A percentile compares a stretch with the other conserved stretches of the same genome.
Evolutionary conservation across 1,139 yeast species (phyloP).

Genomic region (Candida sp.): DNA sequence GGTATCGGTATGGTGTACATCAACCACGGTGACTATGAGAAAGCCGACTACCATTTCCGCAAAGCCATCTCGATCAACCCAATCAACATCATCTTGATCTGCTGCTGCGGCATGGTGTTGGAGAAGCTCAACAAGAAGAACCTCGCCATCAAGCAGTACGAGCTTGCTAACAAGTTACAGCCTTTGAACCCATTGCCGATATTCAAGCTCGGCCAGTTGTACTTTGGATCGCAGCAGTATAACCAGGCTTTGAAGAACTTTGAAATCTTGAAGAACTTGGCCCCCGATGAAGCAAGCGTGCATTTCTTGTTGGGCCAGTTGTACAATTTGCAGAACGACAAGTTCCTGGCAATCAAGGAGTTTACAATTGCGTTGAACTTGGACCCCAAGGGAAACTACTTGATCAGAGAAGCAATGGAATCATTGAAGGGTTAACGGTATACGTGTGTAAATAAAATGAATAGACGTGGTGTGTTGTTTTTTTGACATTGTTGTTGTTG

Average conservation of each 20-base stretch:
- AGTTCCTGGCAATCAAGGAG: slow-evolving; percentile 80
- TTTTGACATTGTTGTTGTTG: neutral
- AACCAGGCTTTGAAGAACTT: slow-evolving; percentile 76
- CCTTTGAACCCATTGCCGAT: slow-evolving; percentile 88
- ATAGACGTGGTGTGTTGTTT: neutral
- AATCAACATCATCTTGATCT: slow-evolving; percentile 83
- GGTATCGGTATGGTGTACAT: slow-evolving; percentile 96
- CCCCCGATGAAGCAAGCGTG: slow-evolving; percentile 95
- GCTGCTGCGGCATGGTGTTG: slow-evolving; percentile 94
- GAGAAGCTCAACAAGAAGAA: slow-evolving; percentile 75
- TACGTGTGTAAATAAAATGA: neutral
- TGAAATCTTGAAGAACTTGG: slow-evolving; percentile 70
- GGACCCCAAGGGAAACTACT: slow-evolving; percentile 93
- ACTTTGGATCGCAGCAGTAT: slow-evolving; percentile 73
- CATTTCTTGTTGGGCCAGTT: slow-evolving; percentile 90
- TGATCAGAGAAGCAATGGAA: slow-evolving; percentile 86
- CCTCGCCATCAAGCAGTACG: slow-evolving; percentile 83
- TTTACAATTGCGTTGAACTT: slow-evolving; percentile 89
- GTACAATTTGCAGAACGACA: slow-evolving; percentile 77
- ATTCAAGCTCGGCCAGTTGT: slow-evolving; percentile 86
- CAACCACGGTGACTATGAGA: slow-evolving; percentile 81
- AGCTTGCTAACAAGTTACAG: slow-evolving; percentile 81
- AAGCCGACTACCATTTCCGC: slow-evolving; percentile 87
- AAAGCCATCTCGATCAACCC: slow-evolving; percentile 92
- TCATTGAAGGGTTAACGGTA: slow-evolving; percentile 29